phyloP scores from a whole-genome alignment of 2,329 filamentous ascomycete genomes.

The Volutella citrinella region DNA sequence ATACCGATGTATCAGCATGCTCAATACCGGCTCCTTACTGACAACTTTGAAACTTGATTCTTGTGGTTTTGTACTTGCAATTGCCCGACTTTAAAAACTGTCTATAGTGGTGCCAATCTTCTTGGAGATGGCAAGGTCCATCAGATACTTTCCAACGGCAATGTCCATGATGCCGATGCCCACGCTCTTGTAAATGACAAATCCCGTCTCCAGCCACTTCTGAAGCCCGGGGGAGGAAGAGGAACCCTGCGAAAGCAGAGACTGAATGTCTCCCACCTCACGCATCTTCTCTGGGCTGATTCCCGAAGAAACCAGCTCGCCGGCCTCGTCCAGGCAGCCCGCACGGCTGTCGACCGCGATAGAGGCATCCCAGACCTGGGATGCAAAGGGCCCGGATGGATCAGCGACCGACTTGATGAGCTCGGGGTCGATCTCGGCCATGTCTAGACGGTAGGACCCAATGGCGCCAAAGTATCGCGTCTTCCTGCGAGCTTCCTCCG shows the following conservation, averaged over 20 bases:
- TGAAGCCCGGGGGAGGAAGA: conserved; percentile 31
- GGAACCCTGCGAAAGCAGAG: conserved; percentile 12
- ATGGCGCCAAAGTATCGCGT: conserved; percentile 28
- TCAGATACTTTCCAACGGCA: conserved; percentile 57
- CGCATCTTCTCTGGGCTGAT: conserved; percentile 19
- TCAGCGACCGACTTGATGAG: conserved; percentile 21
- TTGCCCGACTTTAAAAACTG: conserved; percentile 22
- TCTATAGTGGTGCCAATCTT: conserved; percentile 42
- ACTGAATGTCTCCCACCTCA: conserved; percentile 55
- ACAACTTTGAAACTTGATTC: too few relatives aligned
- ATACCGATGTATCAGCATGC: too few relatives aligned
- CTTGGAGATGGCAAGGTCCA: conserved; percentile 52
- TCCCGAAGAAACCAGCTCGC: conserved; percentile 28
- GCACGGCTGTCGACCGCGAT: conserved; percentile 27
- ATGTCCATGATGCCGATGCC: conserved; percentile 68
- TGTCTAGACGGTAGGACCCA: conserved; percentile 30
- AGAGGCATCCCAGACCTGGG: conserved; percentile 9
- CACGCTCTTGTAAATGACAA: conserved; percentile 69
- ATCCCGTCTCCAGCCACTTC: conserved; percentile 60
- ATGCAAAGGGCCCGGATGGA: conserved; percentile 5
- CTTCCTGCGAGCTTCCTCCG: conserved; percentile 19
- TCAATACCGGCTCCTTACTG: too few relatives aligned
- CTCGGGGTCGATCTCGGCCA: conserved; percentile 31
- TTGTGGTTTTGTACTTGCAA: too few relatives aligned
- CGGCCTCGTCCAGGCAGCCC: conserved; percentile 28